Evolutionary conservation across 2,329 filamentous ascomycete species (phyloP).

Genomic region (Stromatinia cepivora): DNA sequence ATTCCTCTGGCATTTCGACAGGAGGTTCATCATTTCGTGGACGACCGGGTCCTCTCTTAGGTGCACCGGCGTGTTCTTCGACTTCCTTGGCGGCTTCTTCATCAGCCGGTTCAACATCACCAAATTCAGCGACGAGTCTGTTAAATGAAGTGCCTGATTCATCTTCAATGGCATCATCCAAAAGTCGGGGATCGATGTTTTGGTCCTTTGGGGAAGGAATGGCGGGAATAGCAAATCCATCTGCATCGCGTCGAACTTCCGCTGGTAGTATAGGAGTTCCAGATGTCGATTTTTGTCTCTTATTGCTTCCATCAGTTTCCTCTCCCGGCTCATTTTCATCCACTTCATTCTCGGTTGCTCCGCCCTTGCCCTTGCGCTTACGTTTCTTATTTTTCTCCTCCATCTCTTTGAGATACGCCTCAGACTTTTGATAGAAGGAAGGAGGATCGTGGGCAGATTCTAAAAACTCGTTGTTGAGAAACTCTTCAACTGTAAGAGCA

Average conservation of each 20-base stretch:
- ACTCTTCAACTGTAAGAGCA: conserved; percentile 83
- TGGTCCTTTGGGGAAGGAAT: conserved; percentile 41
- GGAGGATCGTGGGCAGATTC: conserved; percentile 81
- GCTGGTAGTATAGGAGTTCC: conserved; percentile 30
- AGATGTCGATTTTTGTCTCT: conserved; percentile 33
- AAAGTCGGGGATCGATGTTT: conserved; percentile 22
- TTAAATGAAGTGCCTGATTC: conserved; percentile 41
- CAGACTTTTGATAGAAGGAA: conserved; percentile 68
- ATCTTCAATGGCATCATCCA: conserved; percentile 31
- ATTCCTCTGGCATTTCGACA: conserved; percentile 50
- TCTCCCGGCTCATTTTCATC: conserved; percentile 34
- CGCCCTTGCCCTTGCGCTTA: conserved; percentile 34
- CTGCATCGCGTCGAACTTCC: conserved; percentile 57
- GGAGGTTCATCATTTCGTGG: conserved; percentile 41
- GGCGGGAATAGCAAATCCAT: conserved; percentile 67
- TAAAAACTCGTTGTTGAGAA: conserved; percentile 68
- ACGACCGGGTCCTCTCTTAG: conserved; percentile 38
- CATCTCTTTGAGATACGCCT: conserved; percentile 57
- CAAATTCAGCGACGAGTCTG: conserved; percentile 49
- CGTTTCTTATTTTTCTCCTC: conserved; percentile 50
- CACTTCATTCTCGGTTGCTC: conserved; percentile 30
- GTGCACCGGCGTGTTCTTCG: conserved; percentile 24
- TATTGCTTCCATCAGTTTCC: conserved; percentile 33
- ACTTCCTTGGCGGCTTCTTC: conserved; percentile 27
- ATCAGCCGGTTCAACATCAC: conserved; percentile 36